phyloP scores from a whole-genome alignment of 352 stramenopile genomes.

The Globisporangium abappressorium region DNA sequence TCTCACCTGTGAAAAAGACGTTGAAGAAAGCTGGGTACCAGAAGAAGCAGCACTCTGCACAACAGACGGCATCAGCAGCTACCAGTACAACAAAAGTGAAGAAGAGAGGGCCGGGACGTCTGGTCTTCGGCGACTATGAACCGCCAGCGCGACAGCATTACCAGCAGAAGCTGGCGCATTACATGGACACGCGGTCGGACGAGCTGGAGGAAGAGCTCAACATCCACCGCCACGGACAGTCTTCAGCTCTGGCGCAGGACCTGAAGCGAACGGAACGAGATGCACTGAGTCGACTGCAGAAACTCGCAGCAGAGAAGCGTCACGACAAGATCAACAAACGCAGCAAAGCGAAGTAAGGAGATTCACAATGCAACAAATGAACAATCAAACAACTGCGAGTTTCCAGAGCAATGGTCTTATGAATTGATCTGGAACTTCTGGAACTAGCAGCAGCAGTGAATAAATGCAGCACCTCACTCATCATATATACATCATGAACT shows the following conservation, averaged over 20 bases:
- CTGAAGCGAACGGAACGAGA: constrained; percentile 62
- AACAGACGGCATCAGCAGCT: constrained; percentile 13
- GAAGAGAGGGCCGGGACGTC: constrained; percentile 49
- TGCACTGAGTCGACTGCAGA: constrained; percentile 55
- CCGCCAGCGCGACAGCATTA: constrained; percentile 59
- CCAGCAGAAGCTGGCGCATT: constrained; percentile 74
- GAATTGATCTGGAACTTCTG: constrained; percentile 8
- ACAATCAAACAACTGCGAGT: background rate
- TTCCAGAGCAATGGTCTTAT: background rate
- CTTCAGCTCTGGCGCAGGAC: constrained; percentile 31
- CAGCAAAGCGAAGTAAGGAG: constrained; percentile 42
- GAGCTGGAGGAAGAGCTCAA: constrained; percentile 70
- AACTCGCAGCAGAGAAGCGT: constrained; percentile 69
- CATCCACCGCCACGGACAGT: constrained; percentile 46
- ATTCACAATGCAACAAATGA: background rate
- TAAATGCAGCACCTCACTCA: constrained; percentile 5
- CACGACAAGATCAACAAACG: constrained; percentile 77
- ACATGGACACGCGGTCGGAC: constrained; percentile 63
- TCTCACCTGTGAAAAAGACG: constrained; percentile 28
- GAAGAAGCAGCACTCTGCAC: constrained; percentile 11
- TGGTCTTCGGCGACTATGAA: constrained; percentile 75
- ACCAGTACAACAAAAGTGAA: constrained; percentile 14
- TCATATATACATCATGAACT: constrained; percentile 17
- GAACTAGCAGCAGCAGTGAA: background rate
- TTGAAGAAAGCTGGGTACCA: constrained; percentile 23